A percentile compares a stretch with the other conserved stretches of the same genome.
Evolutionary conservation across 306 rosid species (phyloP).

Genomic region (Arachis hypogaea): DNA sequence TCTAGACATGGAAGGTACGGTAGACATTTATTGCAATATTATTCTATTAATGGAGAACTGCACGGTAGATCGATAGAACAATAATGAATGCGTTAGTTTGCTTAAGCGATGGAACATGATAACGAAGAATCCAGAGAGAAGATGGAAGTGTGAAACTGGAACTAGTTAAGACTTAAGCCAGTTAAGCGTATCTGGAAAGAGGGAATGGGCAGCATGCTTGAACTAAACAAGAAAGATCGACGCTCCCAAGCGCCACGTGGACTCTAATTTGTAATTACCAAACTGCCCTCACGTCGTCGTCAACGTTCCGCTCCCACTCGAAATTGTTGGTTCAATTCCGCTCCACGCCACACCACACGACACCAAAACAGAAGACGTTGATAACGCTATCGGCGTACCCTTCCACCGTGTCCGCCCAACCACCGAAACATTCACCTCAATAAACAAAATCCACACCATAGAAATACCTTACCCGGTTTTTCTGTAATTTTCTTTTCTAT

Average conservation of each 20-base stretch:
- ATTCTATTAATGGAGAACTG: too few relatives aligned
- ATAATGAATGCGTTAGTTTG: too few relatives aligned
- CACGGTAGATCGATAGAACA: too few relatives aligned
- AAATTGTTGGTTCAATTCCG: slow-evolving; percentile 2
- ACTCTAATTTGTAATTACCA: slow-evolving; percentile 16
- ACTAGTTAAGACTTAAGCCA: too few relatives aligned
- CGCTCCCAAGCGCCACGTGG: slow-evolving; percentile 40
- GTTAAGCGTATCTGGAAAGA: not conserved
- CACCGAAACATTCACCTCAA: slow-evolving; percentile 9
- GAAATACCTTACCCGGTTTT: not conserved
- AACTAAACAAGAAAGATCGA: slow-evolving; percentile 19
- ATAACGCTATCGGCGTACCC: not conserved
- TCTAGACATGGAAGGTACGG: too few relatives aligned
- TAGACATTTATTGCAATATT: too few relatives aligned
- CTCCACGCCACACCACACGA: not conserved
- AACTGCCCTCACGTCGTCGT: slow-evolving; percentile 19
- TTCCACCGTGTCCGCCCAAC: slow-evolving; percentile 15
- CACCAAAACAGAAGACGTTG: not conserved
- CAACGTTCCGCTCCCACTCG: not conserved
- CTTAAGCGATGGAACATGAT: too few relatives aligned
- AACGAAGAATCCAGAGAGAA: too few relatives aligned
- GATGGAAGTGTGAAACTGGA: too few relatives aligned
- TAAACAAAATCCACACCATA: not conserved
- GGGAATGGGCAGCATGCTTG: not conserved
- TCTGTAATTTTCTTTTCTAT: slow-evolving; percentile 23